Conservation (phyloP, 1,284 basidiomycete species). For the Exobasidium cylindrosporum region DNA sequence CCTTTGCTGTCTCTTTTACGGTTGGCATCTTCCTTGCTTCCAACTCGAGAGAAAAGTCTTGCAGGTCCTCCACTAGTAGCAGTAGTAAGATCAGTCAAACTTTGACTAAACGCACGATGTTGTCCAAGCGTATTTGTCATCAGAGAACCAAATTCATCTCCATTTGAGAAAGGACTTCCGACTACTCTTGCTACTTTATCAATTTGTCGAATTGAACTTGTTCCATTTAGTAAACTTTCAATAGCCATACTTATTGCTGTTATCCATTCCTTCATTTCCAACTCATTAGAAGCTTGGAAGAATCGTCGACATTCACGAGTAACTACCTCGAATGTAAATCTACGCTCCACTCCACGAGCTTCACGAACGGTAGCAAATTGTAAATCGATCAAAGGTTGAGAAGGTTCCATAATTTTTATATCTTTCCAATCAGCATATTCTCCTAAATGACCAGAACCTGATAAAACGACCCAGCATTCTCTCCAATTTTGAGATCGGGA, state of each 20-base stretch:
- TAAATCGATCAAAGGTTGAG: slow-evolving; percentile 44
- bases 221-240: slow-evolving; percentile 60
- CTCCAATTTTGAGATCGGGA: slow-evolving; percentile 34
- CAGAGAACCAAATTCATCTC: slow-evolving; percentile 1
- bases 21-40: neutral
- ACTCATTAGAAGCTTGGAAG: slow-evolving; percentile 60
- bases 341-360: slow-evolving; percentile 40
- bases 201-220: slow-evolving; percentile 42
- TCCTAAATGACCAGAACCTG: slow-evolving; percentile 40
- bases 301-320: slow-evolving; percentile 58
- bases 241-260: slow-evolving; percentile 60
- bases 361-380: slow-evolving; percentile 50
- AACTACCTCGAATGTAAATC: slow-evolving; percentile 60
- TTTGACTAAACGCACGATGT: slow-evolving; percentile 30
- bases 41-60: slow-evolving; percentile 5
- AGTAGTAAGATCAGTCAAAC: slow-evolving; percentile 34
- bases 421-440: slow-evolving; percentile 46
- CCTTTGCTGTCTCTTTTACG: neutral
- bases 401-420: slow-evolving; percentile 33
- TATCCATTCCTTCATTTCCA: slow-evolving; percentile 60
- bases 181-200: slow-evolving; percentile 26
- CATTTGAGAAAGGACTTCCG: neutral
- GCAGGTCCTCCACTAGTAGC: slow-evolving; percentile 8
- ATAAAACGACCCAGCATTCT: slow-evolving; percentile 45
- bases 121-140: slow-evolving; percentile 9